Base-by-base conservation (phyloP, 176 grass and related monocot species). In the Aegilops tauschii region DNA sequence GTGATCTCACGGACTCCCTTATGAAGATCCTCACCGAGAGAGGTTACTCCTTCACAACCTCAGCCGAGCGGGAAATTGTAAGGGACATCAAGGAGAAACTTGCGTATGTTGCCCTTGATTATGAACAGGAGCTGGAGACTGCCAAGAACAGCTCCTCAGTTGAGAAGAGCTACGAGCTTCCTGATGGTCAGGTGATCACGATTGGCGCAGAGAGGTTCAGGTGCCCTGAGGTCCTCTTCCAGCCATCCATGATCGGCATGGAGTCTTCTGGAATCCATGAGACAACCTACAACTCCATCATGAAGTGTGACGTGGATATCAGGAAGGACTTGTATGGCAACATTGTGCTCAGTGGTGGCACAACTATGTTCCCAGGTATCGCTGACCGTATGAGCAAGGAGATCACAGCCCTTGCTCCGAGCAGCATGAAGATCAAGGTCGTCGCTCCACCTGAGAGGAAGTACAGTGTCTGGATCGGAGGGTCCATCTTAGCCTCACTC, bases 151-250 rank as follows among this genome's bases (percentile, higher is more conserved):
- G 93, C 82, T 95, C 93, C 23, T 90, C 93, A 3, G 65, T 92
- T 20, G 93, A 95, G 76, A 95, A 95, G 85, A 92, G 85, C 90
- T 92, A 95, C 16, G 93, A 95, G 90, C 78, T 95, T 35, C 93
- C 93, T 58, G 93, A 95, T 66, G 90, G 93, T 30, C 93, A 95
- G 61, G 87, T 95, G 5, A 95, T 95, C 85, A 95, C 93, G 16
- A 95, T 95, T 5, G 93, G 87, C 5, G 90, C 87, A 11, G 93
- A 95, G 87, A 86, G 93, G 39, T 95, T 95, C 85, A 85, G 93
- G 81, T 97, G 94, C 85, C 92, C 94, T 42, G 94, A 97, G 90
- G 94, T 97, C 49, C 87, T 97, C 67, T 97, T 97, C 94, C 94
- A 92, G 88, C 92, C 94, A 42, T 90, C 92, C 20, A 85, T 97